Conservation (phyloP, 306 rosid species). For the Cicer chorassanicum region DNA sequence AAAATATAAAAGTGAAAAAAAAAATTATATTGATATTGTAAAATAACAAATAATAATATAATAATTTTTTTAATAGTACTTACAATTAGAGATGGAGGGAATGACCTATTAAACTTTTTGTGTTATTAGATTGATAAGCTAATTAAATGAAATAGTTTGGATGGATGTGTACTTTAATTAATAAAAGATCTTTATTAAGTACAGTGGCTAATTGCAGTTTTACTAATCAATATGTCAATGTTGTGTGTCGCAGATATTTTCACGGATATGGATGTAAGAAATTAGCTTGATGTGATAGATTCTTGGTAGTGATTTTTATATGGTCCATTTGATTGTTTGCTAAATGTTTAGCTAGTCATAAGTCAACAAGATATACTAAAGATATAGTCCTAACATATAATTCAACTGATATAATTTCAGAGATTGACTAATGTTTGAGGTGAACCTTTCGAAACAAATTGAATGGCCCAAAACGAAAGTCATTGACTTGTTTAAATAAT, state of each 20-base stretch:
- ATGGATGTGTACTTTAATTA: background rate
- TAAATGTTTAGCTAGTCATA: background rate
- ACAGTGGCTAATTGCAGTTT: slow-evolving; percentile 27
- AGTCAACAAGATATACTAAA: background rate
- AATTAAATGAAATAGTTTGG: slow-evolving; percentile 22
- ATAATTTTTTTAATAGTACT: too few relatives aligned
- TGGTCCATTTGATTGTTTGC: slow-evolving; percentile 50
- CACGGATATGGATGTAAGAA: slow-evolving; percentile 3
- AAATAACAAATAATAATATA: too few relatives aligned
- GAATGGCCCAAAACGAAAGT: slow-evolving; percentile 48
- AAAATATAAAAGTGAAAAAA: too few relatives aligned
- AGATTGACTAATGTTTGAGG: slow-evolving; percentile 39
- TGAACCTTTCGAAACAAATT: slow-evolving; percentile 48
- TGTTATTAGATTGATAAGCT: slow-evolving; percentile 35
- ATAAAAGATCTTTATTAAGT: background rate
- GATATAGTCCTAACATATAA: background rate
- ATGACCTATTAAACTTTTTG: slow-evolving; percentile 11
- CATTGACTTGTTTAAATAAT: slow-evolving; percentile 43
- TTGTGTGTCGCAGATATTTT: slow-evolving; percentile 40
- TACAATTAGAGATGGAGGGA: too few relatives aligned
- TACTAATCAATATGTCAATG: background rate
- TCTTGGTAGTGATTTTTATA: background rate
- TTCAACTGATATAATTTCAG: background rate
- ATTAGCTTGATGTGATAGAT: slow-evolving; percentile 56
- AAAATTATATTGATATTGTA: too few relatives aligned